These are phyloP conservation scores for Termitomyces sp. DNA, from an alignment of 768 basidiomycete genomes.

Conservation along the genomic window DNA sequence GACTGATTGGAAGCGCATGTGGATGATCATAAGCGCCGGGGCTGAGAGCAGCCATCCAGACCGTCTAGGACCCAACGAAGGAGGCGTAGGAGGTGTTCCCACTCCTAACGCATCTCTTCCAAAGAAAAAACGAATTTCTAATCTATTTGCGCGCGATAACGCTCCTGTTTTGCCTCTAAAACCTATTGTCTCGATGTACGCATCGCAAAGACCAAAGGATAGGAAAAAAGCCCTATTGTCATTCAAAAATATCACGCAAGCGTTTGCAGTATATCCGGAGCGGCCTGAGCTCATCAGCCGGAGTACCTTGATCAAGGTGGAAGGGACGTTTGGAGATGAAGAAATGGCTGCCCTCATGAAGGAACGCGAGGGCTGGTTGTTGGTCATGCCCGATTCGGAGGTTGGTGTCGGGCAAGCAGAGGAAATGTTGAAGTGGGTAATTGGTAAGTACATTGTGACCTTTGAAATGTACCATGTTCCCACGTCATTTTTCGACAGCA, in stretches of 20 bases:
- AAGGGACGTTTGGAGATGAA: conserved; percentile 81
- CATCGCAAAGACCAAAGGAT: conserved; percentile 69
- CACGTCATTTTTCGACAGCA: conserved; percentile 37
- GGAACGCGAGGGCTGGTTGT: conserved; percentile 77
- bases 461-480: conserved; percentile 3
- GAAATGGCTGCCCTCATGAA: conserved; percentile 64
- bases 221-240: conserved; percentile 72
- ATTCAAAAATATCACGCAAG: conserved; percentile 70
- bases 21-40: conserved; percentile 70
- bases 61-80: conserved; percentile 26
- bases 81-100: conserved; percentile 22
- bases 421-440: conserved; percentile 91
- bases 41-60: conserved; percentile 27
- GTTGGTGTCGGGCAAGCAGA: conserved; percentile 57
- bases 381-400: conserved; percentile 89
- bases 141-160: conserved; percentile 55
- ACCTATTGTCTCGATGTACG: conserved; percentile 55
- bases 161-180: conserved; percentile 30
- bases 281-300: conserved; percentile 86
- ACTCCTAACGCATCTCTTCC: conserved; percentile 20
- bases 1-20: conserved; percentile 93
- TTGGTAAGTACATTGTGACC: conserved; percentile 52
- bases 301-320: conserved; percentile 90
- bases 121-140: conserved; percentile 64
- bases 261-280: conserved; percentile 95